A percentile compares a stretch with the other conserved stretches of the same genome.
Conservation (phyloP, 176 grass and related monocot species). For the Avena eriantha region DNA sequence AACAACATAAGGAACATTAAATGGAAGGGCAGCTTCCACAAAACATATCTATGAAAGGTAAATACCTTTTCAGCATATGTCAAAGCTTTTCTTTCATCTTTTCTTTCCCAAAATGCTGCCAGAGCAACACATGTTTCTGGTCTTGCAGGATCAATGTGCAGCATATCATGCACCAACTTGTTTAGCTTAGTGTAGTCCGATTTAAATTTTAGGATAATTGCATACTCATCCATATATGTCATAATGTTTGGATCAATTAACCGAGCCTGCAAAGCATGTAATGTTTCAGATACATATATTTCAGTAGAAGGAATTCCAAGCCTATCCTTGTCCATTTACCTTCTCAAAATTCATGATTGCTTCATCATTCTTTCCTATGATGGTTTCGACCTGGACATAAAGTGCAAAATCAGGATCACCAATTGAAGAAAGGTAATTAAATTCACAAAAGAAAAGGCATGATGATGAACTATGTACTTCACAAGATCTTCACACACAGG, state of each 20-base stretch:
- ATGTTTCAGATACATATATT: slow-evolving; percentile 6
- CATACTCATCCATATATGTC: slow-evolving; percentile 98
- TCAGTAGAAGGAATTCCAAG: slow-evolving; percentile 9
- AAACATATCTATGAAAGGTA: slow-evolving; percentile 4
- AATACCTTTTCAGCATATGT: slow-evolving; percentile 91
- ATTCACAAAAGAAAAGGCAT: slow-evolving; percentile 19
- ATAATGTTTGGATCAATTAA: slow-evolving; percentile 82
- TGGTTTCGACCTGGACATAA: slow-evolving; percentile 85
- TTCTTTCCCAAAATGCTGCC: slow-evolving; percentile 94
- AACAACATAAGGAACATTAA: slow-evolving; percentile 34
- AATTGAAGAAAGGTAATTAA: slow-evolving; percentile 24
- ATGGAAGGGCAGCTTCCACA: slow-evolving; percentile 12
- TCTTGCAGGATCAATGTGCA: slow-evolving; percentile 86
- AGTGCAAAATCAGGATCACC: slow-evolving; percentile 25
- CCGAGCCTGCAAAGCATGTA: slow-evolving; percentile 59
- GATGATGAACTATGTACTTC: slow-evolving; percentile 14
- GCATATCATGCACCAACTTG: slow-evolving; percentile 94
- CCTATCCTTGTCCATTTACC: slow-evolving; percentile 57
- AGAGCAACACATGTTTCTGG: slow-evolving; percentile 93
- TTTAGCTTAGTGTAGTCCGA: slow-evolving; percentile 85
- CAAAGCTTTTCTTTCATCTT: slow-evolving; percentile 83
- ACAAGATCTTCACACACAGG: not conserved
- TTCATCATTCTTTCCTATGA: slow-evolving; percentile 86
- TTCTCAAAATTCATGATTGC: slow-evolving; percentile 98
- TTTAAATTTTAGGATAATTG: slow-evolving; percentile 90